A percentile compares a stretch with the other conserved stretches of the same genome.
Evolutionary conservation across 345 rosid species (phyloP).

Genomic region (Eucalyptus sp.): DNA sequence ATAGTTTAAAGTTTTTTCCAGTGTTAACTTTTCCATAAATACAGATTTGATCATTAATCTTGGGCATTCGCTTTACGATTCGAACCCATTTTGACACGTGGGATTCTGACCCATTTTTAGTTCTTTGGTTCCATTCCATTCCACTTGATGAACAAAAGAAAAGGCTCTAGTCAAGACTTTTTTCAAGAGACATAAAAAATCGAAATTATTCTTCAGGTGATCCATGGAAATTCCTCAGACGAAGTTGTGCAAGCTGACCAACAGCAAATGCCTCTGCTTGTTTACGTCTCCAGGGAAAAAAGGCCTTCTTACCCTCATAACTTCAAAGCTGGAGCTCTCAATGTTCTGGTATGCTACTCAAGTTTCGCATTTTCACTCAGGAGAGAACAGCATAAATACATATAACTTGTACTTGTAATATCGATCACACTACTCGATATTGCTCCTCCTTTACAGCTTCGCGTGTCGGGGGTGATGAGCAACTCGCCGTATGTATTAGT

Average conservation of each 20-base stretch:
- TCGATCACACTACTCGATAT: neutral
- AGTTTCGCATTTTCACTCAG: neutral
- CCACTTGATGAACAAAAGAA: neutral
- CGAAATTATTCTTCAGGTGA: neutral
- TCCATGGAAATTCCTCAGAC: neutral
- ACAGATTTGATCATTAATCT: neutral
- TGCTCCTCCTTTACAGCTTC: constrained; percentile 13
- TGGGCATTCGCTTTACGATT: neutral
- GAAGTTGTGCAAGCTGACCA: neutral
- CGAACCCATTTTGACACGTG: neutral
- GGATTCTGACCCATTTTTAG: neutral
- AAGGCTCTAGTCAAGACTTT: neutral
- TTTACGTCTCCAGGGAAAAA: constrained; percentile 40
- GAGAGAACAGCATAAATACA: neutral
- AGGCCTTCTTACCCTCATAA: constrained; percentile 16
- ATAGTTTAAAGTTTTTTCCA: too few relatives aligned
- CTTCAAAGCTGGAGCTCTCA: constrained; percentile 51
- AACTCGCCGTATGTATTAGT: constrained; percentile 25
- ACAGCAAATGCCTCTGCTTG: constrained; percentile 14
- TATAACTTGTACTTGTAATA: neutral
- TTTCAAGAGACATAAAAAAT: neutral
- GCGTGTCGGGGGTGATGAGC: constrained; percentile 30
- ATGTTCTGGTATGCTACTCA: constrained; percentile 21
- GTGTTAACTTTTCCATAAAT: too few relatives aligned
- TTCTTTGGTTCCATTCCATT: neutral